Evolutionary conservation across 768 basidiomycete genomes (phyloP), one percentile per base, ranked within the genome.

Genomic region (Termitomyces sp.): DNA sequence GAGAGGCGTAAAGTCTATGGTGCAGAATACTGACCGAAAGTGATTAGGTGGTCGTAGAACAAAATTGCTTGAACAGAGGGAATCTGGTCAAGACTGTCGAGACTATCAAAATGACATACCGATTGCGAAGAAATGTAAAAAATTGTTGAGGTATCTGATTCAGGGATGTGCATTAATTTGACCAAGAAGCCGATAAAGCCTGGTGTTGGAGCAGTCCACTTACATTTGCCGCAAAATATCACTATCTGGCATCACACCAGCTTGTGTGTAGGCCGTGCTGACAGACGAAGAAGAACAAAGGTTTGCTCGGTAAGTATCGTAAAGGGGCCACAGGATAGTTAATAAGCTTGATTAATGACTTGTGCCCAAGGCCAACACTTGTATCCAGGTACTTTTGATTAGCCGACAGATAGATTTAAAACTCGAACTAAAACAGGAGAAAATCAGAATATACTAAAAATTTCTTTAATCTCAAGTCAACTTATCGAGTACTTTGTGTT

Each of bases 11-110:
- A 22, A 32, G 37, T 26, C 13, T 24, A 24, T 24, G 29, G 31
- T 20, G 18, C 8, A 48, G 29, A 13, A 16, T 8, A 41, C 65
- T 58, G 61, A 75, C 76, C 66, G 14, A 68, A 65, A 7, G 76
- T 74, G 29, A 76, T 61, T 13, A 70, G 32, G 56, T 78, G 73
- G 58, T 77, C 76, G 49, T 73, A 76, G 56, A 69, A 75, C n/a
- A 77, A 63, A 32, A 69, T 69, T 8, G 73, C 75, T 76, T 39
- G 2, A n/a, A n/a, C 8, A n/a, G 39, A 7, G 39, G 5, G 3
- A 39, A n/a, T n/a, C n/a, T n/a, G n/a, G n/a, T n/a, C n/a, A n/a
- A n/a, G n/a, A n/a, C n/a, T n/a, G n/a, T n/a, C n/a, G n/a, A n/a
- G n/a, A n/a, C n/a, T n/a, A n/a, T n/a, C 13, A 39, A 16, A 5